Percentiles rank a stretch among this genome's conserved stretches.
These are phyloP conservation scores for Periconia macrospinosa DNA, from an alignment of 2,329 filamentous ascomycete species.

Conservation along the genomic window DNA sequence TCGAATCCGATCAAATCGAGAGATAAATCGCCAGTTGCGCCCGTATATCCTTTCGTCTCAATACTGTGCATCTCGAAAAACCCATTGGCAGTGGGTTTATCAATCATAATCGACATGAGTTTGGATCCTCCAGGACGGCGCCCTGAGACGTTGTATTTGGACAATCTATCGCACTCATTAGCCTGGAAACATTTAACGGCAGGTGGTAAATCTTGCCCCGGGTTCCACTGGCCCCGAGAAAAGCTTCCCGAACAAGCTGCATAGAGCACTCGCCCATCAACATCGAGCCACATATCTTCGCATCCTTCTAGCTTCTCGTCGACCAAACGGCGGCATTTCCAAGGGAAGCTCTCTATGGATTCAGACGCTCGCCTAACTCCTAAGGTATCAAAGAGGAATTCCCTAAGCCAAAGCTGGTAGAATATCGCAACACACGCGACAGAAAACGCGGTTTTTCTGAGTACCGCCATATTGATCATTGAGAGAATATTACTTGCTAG, in stretches of 20 bases:
- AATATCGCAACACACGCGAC: slow-evolving; percentile 17
- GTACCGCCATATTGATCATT: too few species aligned
- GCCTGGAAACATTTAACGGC: not conserved
- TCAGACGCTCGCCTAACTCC: slow-evolving; percentile 32
- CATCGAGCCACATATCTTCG: slow-evolving; percentile 36
- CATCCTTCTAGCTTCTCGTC: slow-evolving; percentile 30
- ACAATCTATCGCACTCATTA: slow-evolving; percentile 10
- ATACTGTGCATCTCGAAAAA: slow-evolving; percentile 27
- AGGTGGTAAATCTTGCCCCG: slow-evolving; percentile 15
- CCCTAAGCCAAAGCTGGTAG: slow-evolving; percentile 30
- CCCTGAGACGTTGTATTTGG: slow-evolving; percentile 22
- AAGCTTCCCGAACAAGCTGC: slow-evolving; percentile 31
- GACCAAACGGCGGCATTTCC: slow-evolving; percentile 22
- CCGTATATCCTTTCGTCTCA: slow-evolving; percentile 22
- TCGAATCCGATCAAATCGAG: slow-evolving; percentile 32
- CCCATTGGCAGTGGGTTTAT: slow-evolving; percentile 24
- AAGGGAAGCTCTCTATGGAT: slow-evolving; percentile 32
- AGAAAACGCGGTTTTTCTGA: not conserved
- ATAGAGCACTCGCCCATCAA: slow-evolving; percentile 27
- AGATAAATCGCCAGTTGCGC: slow-evolving; percentile 21
- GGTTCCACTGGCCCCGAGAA: slow-evolving; percentile 26
- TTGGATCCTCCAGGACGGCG: slow-evolving; percentile 25
- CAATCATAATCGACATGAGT: slow-evolving; percentile 32
- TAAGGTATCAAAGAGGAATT: slow-evolving; percentile 21
- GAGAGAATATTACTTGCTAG: too few species aligned